Evolutionary conservation across 495 filamentous ascomycete genomes (phyloP).

Genomic region (Lepraria neglecta): DNA sequence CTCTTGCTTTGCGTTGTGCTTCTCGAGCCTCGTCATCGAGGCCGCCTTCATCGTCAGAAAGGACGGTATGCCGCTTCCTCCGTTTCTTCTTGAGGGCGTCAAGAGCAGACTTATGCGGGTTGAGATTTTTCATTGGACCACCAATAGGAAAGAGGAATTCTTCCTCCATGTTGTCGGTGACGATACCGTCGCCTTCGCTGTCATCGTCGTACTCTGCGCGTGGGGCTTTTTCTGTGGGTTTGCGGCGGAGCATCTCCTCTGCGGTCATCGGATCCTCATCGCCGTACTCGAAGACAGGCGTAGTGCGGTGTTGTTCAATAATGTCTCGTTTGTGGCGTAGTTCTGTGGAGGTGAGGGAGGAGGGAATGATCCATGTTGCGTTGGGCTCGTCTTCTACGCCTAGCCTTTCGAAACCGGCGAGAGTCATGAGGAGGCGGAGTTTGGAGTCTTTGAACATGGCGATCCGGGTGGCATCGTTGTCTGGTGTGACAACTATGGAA

Average conservation of each 20-base stretch:
- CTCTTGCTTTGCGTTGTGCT: constrained; percentile 47
- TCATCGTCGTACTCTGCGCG: constrained; percentile 45
- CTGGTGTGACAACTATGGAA: constrained; percentile 52
- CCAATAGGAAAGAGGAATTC: constrained; percentile 69
- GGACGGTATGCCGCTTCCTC: constrained; percentile 38
- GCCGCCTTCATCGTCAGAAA: constrained; percentile 31
- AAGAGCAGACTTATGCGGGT: constrained; percentile 40
- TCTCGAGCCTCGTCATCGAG: constrained; percentile 48
- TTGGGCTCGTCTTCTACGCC: constrained; percentile 64
- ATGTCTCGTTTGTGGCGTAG: constrained; percentile 55
- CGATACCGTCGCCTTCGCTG: constrained; percentile 51
- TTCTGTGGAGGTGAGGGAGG: constrained; percentile 52
- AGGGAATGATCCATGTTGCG: constrained; percentile 73
- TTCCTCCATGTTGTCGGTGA: constrained; percentile 45
- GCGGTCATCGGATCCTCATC: constrained; percentile 47
- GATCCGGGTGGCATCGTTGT: constrained; percentile 58
- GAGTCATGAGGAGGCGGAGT: constrained; percentile 76
- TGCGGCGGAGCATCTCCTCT: constrained; percentile 68
- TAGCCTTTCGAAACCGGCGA: constrained; percentile 64
- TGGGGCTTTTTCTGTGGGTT: constrained; percentile 44
- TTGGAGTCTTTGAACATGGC: constrained; percentile 87
- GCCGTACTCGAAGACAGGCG: constrained; percentile 64
- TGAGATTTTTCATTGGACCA: constrained; percentile 49
- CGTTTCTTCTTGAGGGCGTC: constrained; percentile 50
- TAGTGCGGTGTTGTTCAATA: constrained; percentile 66